Evolutionary conservation across 1,284 basidiomycete species (phyloP).

Genomic region (Polyporus tsugae): DNA sequence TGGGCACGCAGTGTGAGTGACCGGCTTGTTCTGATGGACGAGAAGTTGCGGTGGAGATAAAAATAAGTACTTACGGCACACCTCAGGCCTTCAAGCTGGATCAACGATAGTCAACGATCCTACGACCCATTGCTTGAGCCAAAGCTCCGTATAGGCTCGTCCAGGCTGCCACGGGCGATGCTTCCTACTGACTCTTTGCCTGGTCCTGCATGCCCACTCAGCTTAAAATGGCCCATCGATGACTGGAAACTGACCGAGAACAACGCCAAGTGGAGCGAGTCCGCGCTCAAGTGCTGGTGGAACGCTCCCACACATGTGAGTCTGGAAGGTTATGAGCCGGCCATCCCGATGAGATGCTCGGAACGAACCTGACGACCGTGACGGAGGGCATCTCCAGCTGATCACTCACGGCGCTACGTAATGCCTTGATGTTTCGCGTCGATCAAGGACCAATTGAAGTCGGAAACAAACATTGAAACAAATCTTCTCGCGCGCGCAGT

Average conservation of each 20-base stretch:
- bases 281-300: constrained; percentile 1
- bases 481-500: neutral
- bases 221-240: neutral
- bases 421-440: neutral
- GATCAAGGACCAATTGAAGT: neutral
- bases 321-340: neutral
- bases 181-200: neutral
- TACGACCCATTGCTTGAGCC: neutral
- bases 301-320: neutral
- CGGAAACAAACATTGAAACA: neutral
- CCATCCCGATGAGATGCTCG: neutral
- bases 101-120: neutral
- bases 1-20: neutral
- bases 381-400: neutral
- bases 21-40: neutral
- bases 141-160: neutral
- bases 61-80: neutral
- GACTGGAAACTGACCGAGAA: neutral
- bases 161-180: neutral
- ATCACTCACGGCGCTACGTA: neutral
- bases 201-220: neutral
- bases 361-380: constrained; percentile 4
- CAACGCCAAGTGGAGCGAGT: neutral
- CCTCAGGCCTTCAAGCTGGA: neutral
- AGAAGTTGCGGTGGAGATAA: neutral